Evolutionary conservation across 805 yeast genomes (phyloP), one percentile per base, ranked within the genome.

Genomic region (Myxozyma nipponensis): DNA sequence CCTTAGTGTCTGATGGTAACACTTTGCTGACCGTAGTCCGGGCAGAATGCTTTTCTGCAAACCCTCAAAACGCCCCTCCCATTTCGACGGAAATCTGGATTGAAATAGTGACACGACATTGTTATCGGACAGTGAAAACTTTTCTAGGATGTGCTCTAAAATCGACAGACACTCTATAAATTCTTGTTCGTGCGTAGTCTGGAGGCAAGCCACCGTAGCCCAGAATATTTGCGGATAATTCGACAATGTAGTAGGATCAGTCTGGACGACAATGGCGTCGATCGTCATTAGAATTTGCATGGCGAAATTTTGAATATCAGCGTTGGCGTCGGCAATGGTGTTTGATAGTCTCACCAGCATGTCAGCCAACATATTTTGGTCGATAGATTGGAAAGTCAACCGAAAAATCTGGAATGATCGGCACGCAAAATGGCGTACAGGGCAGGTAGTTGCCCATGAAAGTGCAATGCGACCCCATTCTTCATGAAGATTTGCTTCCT

Each of bases 241-340:
- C 49, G 86, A 83, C 53, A 93, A 70, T 58, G 85, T 83, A 35
- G 80, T 85, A 6, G 91, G 77, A 58, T 83, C 86, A 40, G 89
- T 69, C 62, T 88, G 95, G 0, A 95, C 93, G 1, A 91, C 86
- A 13, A 89, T 82, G 0, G 97, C 95, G 69, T 91, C 89, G 61
- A 93, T 68, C 0, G 98, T 91, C 97, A 93, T 91, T 56, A 93
- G 70, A 47, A 93, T 93, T 68, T 93, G 98, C 90, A 93, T 86
- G 0, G 97, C 83, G 68, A 95, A 95, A 0, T 96, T 96, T 68
- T 91, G 98, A 35, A 93, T 90, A 60, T 93, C 98, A 0, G 79
- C 70, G 9, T 88, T 81, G 37, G 83, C 88, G 65, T 95, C 99
- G 0, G 96, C 82, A 5, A 93, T 83, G 0, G 99, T 95, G 61